Evolutionary conservation across 2,329 filamentous ascomycete species (phyloP).

Genomic region (Didymella pinodella): DNA sequence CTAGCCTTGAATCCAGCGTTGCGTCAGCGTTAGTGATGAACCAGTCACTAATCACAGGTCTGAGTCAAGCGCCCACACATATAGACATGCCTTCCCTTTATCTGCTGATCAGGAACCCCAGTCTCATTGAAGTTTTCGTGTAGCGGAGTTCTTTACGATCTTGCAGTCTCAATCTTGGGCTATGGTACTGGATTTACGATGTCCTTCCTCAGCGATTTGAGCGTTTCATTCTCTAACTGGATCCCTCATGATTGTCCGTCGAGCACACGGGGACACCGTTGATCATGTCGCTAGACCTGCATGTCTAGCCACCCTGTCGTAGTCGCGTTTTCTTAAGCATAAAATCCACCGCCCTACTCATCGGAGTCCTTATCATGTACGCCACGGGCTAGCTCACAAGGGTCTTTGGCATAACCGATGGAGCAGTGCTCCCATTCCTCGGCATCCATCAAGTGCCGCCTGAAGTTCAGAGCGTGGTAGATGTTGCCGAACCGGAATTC

Average conservation of each 20-base stretch:
- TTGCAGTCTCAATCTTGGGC: too few relatives aligned
- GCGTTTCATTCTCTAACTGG: neutral
- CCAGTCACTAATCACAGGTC: neutral
- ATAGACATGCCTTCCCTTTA: too few relatives aligned
- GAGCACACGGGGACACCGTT: neutral
- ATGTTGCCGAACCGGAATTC: slow-evolving; percentile 60
- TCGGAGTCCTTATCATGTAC: slow-evolving; percentile 39
- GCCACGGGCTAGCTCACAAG: slow-evolving; percentile 45
- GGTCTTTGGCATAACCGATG: slow-evolving; percentile 55
- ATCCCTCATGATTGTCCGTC: neutral
- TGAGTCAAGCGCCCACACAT: too few relatives aligned
- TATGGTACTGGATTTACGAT: neutral
- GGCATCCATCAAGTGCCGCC: slow-evolving; percentile 49
- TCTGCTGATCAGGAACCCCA: too few relatives aligned
- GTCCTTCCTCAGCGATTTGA: neutral
- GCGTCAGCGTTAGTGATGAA: neutral
- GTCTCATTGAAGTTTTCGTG: too few relatives aligned
- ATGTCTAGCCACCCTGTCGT: neutral
- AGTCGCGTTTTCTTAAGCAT: neutral
- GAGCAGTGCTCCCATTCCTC: slow-evolving; percentile 58
- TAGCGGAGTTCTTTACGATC: neutral
- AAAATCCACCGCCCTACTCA: neutral
- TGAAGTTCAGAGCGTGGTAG: slow-evolving; percentile 57
- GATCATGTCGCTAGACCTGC: neutral
- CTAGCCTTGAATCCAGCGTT: neutral